Evolutionary conservation across 2,329 filamentous ascomycete species (phyloP).

Genomic region (Grosmannia clavigera): DNA sequence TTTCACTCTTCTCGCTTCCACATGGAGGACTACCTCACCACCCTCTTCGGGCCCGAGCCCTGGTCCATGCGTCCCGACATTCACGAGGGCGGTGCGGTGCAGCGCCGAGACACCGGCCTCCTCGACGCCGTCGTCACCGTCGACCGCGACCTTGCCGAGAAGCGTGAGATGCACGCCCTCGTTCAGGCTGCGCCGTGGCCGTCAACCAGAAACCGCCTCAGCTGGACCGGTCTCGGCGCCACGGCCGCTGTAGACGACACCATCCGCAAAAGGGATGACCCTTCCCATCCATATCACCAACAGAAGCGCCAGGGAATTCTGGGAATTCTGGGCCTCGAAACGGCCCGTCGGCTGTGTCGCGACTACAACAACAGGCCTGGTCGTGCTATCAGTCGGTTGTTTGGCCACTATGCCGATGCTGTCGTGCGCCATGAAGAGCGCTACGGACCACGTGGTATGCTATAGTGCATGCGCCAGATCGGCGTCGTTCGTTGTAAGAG

Average conservation of each 20-base stretch:
- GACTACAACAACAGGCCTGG: slow-evolving; percentile 21
- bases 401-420: slow-evolving; percentile 14
- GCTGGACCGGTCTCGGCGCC: slow-evolving; percentile 28
- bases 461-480: not conserved
- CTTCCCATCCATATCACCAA: not conserved
- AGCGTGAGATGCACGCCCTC: slow-evolving; percentile 28
- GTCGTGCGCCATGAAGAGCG: slow-evolving; percentile 5
- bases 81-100: not conserved
- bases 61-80: slow-evolving; percentile 11
- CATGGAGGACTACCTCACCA: slow-evolving; percentile 24
- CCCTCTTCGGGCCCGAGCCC: slow-evolving; percentile 21
- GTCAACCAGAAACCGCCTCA: slow-evolving; percentile 16
- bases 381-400: slow-evolving; percentile 21
- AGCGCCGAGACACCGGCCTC: slow-evolving; percentile 11
- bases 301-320: slow-evolving; percentile 1
- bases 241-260: slow-evolving; percentile 13
- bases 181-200: slow-evolving; percentile 6
- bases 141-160: slow-evolving; percentile 28
- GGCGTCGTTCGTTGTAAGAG: no score
- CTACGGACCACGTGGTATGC: not conserved
- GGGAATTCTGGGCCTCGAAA: slow-evolving; percentile 21
- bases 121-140: slow-evolving; percentile 23
- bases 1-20: not conserved
- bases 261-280: not conserved
- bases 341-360: slow-evolving; percentile 21